These are phyloP conservation scores for Comarum palustre DNA, from an alignment of 306 rosid genomes.

Conservation along the genomic window DNA sequence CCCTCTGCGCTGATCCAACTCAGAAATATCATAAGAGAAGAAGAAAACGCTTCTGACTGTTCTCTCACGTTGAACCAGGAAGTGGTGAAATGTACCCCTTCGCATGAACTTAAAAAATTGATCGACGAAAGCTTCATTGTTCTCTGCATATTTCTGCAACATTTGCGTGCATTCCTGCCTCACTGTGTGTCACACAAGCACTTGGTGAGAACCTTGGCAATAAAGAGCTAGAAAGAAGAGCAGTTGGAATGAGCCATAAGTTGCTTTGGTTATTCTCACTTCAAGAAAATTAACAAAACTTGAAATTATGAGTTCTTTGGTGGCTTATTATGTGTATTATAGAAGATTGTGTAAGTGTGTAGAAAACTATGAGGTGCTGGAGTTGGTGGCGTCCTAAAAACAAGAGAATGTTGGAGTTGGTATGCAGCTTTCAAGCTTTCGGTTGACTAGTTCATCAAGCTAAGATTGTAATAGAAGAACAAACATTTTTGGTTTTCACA, in stretches of 20 bases:
- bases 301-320: background rate
- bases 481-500: background rate
- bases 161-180: constrained; percentile 44
- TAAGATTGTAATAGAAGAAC: background rate
- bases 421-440: background rate
- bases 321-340: background rate
- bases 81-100: constrained; percentile 46
- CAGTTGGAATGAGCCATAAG: background rate
- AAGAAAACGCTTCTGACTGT: constrained; percentile 60
- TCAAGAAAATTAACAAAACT: background rate
- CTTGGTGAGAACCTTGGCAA: no score
- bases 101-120: constrained; percentile 73
- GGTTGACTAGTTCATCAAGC: background rate
- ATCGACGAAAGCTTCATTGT: constrained; percentile 47
- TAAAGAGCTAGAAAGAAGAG: background rate
- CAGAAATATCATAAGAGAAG: no score
- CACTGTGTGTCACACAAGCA: constrained; percentile 49
- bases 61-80: constrained; percentile 66
- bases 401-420: background rate
- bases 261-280: background rate
- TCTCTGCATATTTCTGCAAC: constrained; percentile 57
- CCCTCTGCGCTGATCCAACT: no score
- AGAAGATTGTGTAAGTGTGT: background rate
- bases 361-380: no score
- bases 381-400: background rate